Percentiles rank a stretch among this genome's conserved stretches.
Conservation (phyloP, 768 basidiomycete species). For the Xerocomellus intermedius region DNA sequence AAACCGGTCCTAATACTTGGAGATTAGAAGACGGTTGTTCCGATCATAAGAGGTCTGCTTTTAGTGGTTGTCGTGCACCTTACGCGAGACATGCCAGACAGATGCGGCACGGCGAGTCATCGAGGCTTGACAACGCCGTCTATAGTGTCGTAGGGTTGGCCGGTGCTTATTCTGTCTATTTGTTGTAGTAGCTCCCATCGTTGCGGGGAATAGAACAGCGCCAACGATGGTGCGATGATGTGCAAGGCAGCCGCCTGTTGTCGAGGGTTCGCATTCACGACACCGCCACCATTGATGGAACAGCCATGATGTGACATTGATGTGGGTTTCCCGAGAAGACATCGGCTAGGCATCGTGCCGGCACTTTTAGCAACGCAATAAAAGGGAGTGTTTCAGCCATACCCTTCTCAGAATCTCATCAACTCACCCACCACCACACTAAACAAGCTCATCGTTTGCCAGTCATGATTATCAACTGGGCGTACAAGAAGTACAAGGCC, state of each 20-base stretch:
- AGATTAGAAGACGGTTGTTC: too few species aligned
- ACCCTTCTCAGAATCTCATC: not conserved
- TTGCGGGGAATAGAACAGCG: not conserved
- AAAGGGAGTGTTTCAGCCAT: not conserved
- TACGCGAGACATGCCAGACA: too few species aligned
- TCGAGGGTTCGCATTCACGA: not conserved
- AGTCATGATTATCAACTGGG: constrained; percentile 14
- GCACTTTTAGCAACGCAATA: not conserved
- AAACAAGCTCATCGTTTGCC: not conserved
- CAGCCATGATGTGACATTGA: too few species aligned
- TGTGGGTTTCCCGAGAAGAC: not conserved
- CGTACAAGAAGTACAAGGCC: constrained; percentile 28
- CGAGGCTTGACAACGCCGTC: not conserved
- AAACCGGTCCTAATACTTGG: too few species aligned
- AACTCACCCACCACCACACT: not conserved
- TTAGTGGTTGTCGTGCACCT: too few species aligned
- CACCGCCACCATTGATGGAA: not conserved
- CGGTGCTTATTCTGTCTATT: not conserved
- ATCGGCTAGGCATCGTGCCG: not conserved
- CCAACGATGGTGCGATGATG: not conserved
- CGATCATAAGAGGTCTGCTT: too few species aligned
- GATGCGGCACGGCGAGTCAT: not conserved
- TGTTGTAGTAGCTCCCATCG: not conserved
- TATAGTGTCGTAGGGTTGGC: not conserved
- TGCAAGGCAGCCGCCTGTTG: not conserved